Base-by-base conservation (phyloP, 148 eudicot genomes). In the Linanthus parryae region DNA sequence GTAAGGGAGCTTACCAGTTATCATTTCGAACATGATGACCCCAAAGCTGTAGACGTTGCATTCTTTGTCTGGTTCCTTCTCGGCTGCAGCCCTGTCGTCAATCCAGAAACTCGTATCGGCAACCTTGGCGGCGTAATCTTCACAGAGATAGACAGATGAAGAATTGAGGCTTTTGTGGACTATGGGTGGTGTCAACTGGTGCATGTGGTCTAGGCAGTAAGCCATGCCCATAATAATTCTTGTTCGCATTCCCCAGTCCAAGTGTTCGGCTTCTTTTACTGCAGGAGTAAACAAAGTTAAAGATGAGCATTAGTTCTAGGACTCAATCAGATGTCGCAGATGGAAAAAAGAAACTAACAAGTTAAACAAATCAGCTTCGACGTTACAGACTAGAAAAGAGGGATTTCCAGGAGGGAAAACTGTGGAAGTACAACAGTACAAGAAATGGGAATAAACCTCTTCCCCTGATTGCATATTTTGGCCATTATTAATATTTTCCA, bases 231-330 rank as follows among this genome's bases (percentile, higher is more conserved):
- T 87, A 33, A 66, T 71, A 26, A 87, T 74, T 59, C 96, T 64
- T 59, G 84, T 57, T 6, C 99, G 68, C 80, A 70, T 79, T 4
- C 39, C 63, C 96, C 94, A 87, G 48, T 87, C 85, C 48, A 92
- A 70, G 77, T 87, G 99, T 49, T 92, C 99, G 4, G 96, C 79
- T 82, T 87, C 99, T 80, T 64, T 61, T 36, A 84, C 99, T 92
- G 85, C 59, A 57, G 58, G 31, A 26, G 54, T 26, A 30, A 49
- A 1, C 30, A 39, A 16, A 29, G 9, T 2, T 55, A 44, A 52
- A 43, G 31, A 29, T 39, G n/a, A 24, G 17, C 4, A 11, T 13
- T 15, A 13, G 45, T 41, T 22, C 45, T 41, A 8, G 45, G 5
- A 20, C 1, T 4, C 8, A 46, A 17, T 11, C 17, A 46, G 15